phyloP scores from a whole-genome alignment of 1,284 basidiomycete species.

The Quambalaria eucalypti region DNA sequence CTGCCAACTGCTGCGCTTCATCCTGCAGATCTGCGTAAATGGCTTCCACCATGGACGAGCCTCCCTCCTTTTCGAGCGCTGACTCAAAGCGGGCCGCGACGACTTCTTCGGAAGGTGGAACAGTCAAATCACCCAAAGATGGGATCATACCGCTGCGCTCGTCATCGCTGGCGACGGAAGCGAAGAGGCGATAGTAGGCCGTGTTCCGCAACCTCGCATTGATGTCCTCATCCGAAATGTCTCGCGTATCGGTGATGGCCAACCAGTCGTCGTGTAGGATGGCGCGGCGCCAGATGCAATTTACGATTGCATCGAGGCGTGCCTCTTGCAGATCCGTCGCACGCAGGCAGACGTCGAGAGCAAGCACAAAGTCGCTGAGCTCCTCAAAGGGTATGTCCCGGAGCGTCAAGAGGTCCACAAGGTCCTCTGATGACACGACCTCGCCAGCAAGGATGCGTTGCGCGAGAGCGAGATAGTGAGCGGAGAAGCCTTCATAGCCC shows the following conservation, averaged over 20 bases:
- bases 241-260: constrained; percentile 19
- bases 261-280: constrained; percentile 67
- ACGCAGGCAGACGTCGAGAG: constrained; percentile 50
- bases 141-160: too few relatives aligned
- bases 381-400: constrained; percentile 49
- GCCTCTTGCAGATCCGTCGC: constrained; percentile 58
- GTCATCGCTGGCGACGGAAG: too few relatives aligned
- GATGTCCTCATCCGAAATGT: constrained; percentile 17
- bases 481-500: not conserved
- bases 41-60: not conserved
- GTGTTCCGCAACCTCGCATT: not conserved
- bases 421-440: constrained; percentile 50
- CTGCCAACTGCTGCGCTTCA: not conserved
- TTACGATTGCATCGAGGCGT: constrained; percentile 51
- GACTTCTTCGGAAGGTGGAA: too few relatives aligned
- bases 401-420: constrained; percentile 53
- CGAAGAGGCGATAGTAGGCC: too few relatives aligned
- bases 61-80: too few relatives aligned
- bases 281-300: constrained; percentile 73
- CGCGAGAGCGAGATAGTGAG: not conserved
- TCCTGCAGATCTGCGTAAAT: not conserved
- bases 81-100: not conserved
- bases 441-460: constrained; percentile 40
- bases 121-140: too few relatives aligned
- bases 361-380: constrained; percentile 49